Evolutionary conservation across 371 early-diverging fungal genomes (phyloP).

Genomic region (Mortierella sp.): DNA sequence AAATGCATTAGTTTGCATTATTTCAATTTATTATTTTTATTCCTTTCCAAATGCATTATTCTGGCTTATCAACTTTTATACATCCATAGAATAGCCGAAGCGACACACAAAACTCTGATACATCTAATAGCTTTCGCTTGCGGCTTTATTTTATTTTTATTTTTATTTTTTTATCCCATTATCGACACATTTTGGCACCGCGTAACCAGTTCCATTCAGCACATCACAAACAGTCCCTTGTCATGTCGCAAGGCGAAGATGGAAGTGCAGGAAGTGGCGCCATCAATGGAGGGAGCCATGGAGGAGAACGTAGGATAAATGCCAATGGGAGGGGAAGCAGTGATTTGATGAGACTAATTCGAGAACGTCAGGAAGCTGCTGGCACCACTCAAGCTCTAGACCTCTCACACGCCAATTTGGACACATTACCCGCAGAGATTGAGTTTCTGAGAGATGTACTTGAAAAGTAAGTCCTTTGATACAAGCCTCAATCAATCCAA

Average conservation of each 20-base stretch:
- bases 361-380: constrained; percentile 37
- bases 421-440: constrained; percentile 48
- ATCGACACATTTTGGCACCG: not conserved
- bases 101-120: not conserved
- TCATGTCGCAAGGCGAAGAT: constrained; percentile 48
- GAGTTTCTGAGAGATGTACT: constrained; percentile 49
- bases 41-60: not conserved
- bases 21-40: not conserved
- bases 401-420: constrained; percentile 39
- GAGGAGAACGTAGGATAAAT: constrained; percentile 13
- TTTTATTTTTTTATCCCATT: constrained; percentile 5
- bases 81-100: not conserved
- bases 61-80: not conserved
- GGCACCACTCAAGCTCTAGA: constrained; percentile 53
- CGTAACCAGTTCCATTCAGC: not conserved
- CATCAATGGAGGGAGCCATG: constrained; percentile 1
- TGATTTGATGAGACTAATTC: constrained; percentile 34
- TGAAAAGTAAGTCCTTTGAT: constrained; percentile 45
- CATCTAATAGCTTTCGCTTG: not conserved
- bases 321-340: constrained; percentile 6
- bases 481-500: not conserved
- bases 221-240: not conserved
- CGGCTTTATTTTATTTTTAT: not conserved
- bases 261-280: constrained; percentile 6
- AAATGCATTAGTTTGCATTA: no score